Conservation (phyloP, 768 basidiomycete species). For the Leucogyrophana mollusca region DNA sequence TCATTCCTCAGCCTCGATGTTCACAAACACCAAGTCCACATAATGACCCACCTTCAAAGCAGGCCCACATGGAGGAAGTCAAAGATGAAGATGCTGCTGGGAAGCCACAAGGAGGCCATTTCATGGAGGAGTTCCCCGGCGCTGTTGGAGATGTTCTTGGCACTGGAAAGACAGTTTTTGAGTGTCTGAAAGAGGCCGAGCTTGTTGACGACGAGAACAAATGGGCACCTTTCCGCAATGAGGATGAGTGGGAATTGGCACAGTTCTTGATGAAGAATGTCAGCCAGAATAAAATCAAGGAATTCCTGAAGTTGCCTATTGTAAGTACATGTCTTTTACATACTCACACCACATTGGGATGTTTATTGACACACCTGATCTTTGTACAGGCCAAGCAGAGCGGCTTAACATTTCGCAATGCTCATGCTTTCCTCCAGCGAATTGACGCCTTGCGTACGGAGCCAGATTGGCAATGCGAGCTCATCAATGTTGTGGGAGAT, state of each 20-base stretch:
- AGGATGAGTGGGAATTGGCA: conserved; percentile 34
- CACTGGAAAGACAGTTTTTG: neutral
- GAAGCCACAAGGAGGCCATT: neutral
- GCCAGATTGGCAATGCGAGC: conserved; percentile 20
- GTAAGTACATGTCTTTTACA: conserved; percentile 14
- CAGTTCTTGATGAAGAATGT: conserved; percentile 26
- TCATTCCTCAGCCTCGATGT: neutral
- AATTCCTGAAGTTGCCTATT: conserved; percentile 28
- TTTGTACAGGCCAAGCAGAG: conserved; percentile 13
- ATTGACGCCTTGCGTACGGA: conserved; percentile 23
- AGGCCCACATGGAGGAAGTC: neutral
- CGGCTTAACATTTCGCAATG: conserved; percentile 5
- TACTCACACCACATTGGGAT: neutral
- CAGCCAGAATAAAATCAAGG: conserved; percentile 28
- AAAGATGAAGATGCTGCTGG: conserved; percentile 5
- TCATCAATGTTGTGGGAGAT: conserved; percentile 17
- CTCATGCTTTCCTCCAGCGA: conserved; percentile 14
- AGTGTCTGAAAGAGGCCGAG: neutral
- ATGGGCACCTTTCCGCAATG: conserved; percentile 28
- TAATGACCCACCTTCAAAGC: neutral
- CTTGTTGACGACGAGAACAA: neutral
- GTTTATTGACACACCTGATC: neutral
- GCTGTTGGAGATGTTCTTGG: neutral
- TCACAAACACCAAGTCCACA: neutral
- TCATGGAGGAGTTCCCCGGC: conserved; percentile 1